phyloP scores from a whole-genome alignment of 805 yeast species.

The Tetrapisispora phaffii region DNA sequence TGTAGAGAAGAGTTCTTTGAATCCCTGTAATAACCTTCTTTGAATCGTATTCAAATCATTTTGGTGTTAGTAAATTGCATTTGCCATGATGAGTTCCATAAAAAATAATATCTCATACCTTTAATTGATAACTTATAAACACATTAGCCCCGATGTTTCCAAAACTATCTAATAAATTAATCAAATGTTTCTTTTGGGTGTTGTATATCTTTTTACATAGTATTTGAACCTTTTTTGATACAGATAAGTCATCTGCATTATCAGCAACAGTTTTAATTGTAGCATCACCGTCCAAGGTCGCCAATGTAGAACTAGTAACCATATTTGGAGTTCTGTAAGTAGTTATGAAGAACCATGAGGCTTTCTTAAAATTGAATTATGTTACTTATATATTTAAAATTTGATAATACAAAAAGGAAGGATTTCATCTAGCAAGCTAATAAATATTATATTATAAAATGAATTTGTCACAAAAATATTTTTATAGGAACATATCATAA shows the following conservation, averaged over 20 bases:
- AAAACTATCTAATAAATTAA: constrained; percentile 1
- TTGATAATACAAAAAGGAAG: too few relatives aligned
- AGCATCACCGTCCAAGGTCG: not conserved
- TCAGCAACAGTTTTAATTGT: not conserved
- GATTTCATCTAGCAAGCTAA: too few relatives aligned
- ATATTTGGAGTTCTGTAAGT: too few relatives aligned
- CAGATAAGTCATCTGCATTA: not conserved
- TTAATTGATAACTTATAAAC: not conserved
- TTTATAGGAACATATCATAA: not conserved
- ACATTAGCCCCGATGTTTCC: not conserved
- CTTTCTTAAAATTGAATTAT: too few relatives aligned
- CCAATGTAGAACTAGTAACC: not conserved
- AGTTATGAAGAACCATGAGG: too few relatives aligned
- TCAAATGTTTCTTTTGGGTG: not conserved
- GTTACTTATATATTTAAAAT: too few relatives aligned
- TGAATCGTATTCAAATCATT: too few relatives aligned
- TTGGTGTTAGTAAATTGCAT: not conserved
- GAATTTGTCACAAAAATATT: not conserved
- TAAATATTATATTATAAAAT: not conserved
- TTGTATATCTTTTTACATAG: not conserved
- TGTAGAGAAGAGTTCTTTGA: not conserved
- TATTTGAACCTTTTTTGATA: not conserved
- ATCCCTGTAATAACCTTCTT: not conserved
- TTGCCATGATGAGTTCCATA: too few relatives aligned
- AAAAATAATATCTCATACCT: too few relatives aligned